phyloP scores from a whole-genome alignment of 768 basidiomycete species.

The Cystoderma amianthinum region DNA sequence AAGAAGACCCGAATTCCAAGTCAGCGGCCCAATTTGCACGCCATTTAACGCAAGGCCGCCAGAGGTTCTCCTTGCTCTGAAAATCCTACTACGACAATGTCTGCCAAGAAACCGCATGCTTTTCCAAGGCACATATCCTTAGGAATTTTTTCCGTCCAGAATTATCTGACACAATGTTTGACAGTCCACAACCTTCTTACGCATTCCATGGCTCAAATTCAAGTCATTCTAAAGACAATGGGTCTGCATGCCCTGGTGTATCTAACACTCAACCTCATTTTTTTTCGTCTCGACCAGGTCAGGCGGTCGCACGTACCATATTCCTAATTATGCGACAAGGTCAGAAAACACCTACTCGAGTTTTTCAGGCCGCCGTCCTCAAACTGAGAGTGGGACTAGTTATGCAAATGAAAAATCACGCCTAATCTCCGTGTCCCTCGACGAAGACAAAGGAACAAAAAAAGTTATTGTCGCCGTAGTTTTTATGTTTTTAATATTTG shows the following conservation, averaged over 20 bases:
- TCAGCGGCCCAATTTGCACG: conserved; percentile 2
- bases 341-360: conserved; percentile 7
- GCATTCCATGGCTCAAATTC: conserved; percentile 32
- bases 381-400: conserved; percentile 11
- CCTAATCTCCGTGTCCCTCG: conserved; percentile 26
- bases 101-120: conserved; percentile 9
- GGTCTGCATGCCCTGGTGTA: conserved; percentile 16
- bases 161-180: conserved; percentile 13
- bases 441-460: conserved; percentile 22
- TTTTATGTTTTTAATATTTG: conserved; percentile 17
- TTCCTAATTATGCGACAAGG: conserved; percentile 34
- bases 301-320: conserved; percentile 30
- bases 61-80: neutral
- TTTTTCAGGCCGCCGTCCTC: conserved; percentile 5
- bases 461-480: conserved; percentile 15
- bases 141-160: conserved; percentile 10
- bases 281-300: conserved; percentile 10
- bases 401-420: conserved; percentile 30
- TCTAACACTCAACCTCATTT: neutral
- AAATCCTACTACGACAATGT: conserved; percentile 2
- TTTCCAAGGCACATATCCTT: conserved; percentile 14
- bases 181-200: conserved; percentile 16
- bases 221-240: conserved; percentile 30
- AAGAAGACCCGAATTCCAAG: neutral
- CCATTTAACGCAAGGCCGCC: conserved; percentile 2